phyloP scores from a whole-genome alignment of 345 rosid genomes.

The Leavenworthia alabamica region DNA sequence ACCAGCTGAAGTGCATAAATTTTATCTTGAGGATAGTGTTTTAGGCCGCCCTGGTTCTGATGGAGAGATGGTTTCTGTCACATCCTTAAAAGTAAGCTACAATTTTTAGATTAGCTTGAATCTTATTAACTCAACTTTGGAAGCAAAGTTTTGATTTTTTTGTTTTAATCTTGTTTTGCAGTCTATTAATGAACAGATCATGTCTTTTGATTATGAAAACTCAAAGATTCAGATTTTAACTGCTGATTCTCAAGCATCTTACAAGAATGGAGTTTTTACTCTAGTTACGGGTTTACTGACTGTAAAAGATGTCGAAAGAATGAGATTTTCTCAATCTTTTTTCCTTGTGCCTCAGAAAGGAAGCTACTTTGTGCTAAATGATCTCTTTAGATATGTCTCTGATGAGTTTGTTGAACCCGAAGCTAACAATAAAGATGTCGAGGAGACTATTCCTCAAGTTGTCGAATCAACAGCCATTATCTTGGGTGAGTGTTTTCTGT shows the following conservation, averaged over 20 bases:
- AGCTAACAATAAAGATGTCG: conserved; percentile 25
- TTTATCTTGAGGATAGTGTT: conserved; percentile 61
- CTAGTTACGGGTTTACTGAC: conserved; percentile 65
- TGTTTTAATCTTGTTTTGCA: conserved; percentile 21
- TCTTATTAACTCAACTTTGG: not conserved
- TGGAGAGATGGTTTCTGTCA: conserved; percentile 63
- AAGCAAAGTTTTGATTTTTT: not conserved
- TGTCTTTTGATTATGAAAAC: conserved; percentile 49
- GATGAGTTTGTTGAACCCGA: conserved; percentile 28
- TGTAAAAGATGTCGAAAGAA: conserved; percentile 40
- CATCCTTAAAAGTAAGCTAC: conserved; percentile 44
- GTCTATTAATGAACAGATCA: conserved; percentile 64
- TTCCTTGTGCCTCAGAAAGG: conserved; percentile 70
- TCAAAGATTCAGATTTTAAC: conserved; percentile 51
- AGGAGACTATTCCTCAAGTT: conserved; percentile 24
- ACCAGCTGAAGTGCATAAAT: conserved; percentile 46
- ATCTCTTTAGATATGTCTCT: conserved; percentile 62
- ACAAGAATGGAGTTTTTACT: conserved; percentile 51
- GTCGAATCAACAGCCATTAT: not conserved
- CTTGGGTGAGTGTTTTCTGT: conserved; percentile 14
- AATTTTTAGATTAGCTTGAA: not conserved
- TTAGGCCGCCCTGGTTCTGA: conserved; percentile 53
- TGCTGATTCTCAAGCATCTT: conserved; percentile 67
- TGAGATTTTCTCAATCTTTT: conserved; percentile 64
- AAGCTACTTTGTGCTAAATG: conserved; percentile 77